Evolutionary conservation across 1,284 basidiomycete species (phyloP), one percentile per base, ranked within the genome.

Genomic region (Pholiota adiposa): DNA sequence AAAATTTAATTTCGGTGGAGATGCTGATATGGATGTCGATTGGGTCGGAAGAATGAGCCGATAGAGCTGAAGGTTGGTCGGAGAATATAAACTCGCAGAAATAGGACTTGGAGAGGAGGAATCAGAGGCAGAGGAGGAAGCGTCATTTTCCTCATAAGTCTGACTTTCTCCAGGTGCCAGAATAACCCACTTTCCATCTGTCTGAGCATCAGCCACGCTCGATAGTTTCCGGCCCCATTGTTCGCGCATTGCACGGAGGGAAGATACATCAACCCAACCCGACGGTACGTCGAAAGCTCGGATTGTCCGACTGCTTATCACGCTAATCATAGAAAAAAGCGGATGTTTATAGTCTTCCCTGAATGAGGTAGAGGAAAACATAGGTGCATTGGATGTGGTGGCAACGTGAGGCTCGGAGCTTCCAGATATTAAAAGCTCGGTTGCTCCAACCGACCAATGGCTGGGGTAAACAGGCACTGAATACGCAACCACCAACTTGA

Each of bases 141-240:
- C n/a, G 33, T 59, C 59, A 54, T 60, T 56, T n/a, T 55, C 55
- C 54, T 66, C 46, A 61, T 63, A 56, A 62, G 63, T 29, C 65
- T 66, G 5, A 14, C 69, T 63, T 40, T 84, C 79, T 1, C 79
- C 84, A 5, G 89, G 85, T 7, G 88, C 90, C 48, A 93, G 79
- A 8, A 93, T 86, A 50, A 93, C 85, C 88, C 90, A 93, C 75
- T 90, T 92, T 7, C 91, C 91, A 67, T 93, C 91, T 7, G 90
- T 91, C 67, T 90, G 86, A 14, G 83, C 87, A 63, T 86, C 88
- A 19, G 85, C 83, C 31, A 93, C 85, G 14, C 79, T 76, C 38
- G 77, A 74, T 12, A 93, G 82, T 70, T 90, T 92, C 60, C 90
- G 86, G 23, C 80, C 79, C 88, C 90, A 92, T 65, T 92, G 91